Evolutionary conservation across 805 yeast species (phyloP).

Genomic region (Metschnikowia hibisci): DNA sequence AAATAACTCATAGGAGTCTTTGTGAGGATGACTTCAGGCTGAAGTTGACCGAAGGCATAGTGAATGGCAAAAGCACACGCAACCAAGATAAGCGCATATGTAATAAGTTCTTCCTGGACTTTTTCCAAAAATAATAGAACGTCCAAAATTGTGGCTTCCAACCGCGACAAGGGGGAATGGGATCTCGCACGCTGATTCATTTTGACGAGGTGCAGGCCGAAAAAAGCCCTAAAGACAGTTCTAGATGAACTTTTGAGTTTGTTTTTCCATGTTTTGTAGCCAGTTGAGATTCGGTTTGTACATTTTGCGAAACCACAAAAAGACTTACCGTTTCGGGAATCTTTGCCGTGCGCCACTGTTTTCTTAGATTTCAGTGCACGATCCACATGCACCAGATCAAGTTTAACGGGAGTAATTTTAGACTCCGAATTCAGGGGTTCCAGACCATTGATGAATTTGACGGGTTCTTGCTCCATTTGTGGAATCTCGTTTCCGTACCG

Average conservation of each 20-base stretch:
- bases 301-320: background rate
- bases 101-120: background rate
- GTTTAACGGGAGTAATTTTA: background rate
- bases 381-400: background rate
- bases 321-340: background rate
- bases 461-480: too few relatives aligned
- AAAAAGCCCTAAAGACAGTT: background rate
- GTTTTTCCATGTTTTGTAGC: background rate
- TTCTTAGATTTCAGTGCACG: background rate
- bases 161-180: background rate
- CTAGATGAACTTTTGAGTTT: background rate
- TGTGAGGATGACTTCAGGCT: background rate
- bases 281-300: background rate
- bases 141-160: background rate
- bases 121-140: background rate
- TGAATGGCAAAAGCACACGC: background rate
- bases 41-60: background rate
- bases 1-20: background rate
- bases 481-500: too few relatives aligned
- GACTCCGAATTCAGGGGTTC: background rate
- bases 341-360: background rate
- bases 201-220: background rate
- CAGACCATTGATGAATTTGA: too few relatives aligned
- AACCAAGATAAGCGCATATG: background rate
- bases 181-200: slow-evolving; percentile 2